These are phyloP conservation scores for Microdochium paspali DNA, from an alignment of 2,329 filamentous ascomycete genomes.

Conservation along the genomic window DNA sequence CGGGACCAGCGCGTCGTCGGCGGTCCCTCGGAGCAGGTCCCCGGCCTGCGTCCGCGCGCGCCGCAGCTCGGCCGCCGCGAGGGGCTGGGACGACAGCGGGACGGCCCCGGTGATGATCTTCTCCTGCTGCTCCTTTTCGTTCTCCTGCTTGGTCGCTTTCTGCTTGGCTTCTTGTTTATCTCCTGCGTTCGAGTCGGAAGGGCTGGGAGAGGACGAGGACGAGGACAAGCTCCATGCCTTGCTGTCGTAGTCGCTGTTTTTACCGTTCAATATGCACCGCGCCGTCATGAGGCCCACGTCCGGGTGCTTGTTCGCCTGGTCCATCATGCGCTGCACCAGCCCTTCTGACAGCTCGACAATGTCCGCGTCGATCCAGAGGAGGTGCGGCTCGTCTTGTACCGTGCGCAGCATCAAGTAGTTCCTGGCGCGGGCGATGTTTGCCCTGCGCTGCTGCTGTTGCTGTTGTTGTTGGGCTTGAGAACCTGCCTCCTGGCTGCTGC, in stretches of 20 bases:
- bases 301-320: slow-evolving; percentile 12
- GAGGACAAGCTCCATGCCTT: slow-evolving; percentile 13
- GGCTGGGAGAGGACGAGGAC: slow-evolving; percentile 9
- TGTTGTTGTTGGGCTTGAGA: slow-evolving; percentile 12
- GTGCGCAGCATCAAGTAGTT: slow-evolving; percentile 22
- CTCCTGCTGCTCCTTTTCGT: neutral
- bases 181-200: slow-evolving; percentile 7
- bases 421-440: slow-evolving; percentile 16
- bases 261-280: slow-evolving; percentile 18
- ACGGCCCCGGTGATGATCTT: neutral
- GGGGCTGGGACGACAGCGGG: neutral
- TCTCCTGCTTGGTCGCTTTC: slow-evolving; percentile 9
- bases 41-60: slow-evolving; percentile 3
- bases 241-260: slow-evolving; percentile 22
- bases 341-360: slow-evolving; percentile 20
- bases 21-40: slow-evolving; percentile 11
- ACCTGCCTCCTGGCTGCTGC: slow-evolving; percentile 10
- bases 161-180: slow-evolving; percentile 5
- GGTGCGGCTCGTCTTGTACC: slow-evolving; percentile 19
- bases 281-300: slow-evolving; percentile 22
- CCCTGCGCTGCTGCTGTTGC: too few relatives aligned
- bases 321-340: slow-evolving; percentile 20
- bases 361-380: slow-evolving; percentile 25
- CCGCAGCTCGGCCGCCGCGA: slow-evolving; percentile 1
- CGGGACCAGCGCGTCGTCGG: slow-evolving; percentile 18